Conservation (phyloP, 306 rosid genomes). For the Parietaria judaica region DNA sequence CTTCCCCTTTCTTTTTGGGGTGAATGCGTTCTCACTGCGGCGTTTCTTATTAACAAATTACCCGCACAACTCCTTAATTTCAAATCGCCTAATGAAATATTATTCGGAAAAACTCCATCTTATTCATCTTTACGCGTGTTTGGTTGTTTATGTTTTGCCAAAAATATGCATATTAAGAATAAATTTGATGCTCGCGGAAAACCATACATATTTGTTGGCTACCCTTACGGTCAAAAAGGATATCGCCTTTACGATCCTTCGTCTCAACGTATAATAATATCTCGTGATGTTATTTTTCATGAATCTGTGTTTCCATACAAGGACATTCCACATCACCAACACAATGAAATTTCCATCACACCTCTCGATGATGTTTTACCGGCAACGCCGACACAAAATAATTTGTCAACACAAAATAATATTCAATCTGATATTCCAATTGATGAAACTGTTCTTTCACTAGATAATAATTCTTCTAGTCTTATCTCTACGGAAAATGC, state of each 20-base stretch:
- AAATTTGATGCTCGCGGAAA: constrained; percentile 4
- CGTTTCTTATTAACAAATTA: no score
- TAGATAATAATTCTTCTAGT: neutral
- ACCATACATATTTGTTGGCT: constrained; percentile 7
- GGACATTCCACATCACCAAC: neutral
- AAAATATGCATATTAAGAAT: neutral
- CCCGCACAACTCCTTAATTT: no score
- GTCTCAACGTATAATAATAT: neutral
- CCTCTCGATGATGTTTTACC: neutral
- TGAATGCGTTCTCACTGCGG: no score
- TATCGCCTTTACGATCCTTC: constrained; percentile 2
- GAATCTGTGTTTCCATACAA: constrained; percentile 1
- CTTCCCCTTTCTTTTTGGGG: no score
- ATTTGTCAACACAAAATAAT: neutral
- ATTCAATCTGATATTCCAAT: neutral
- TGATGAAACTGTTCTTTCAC: neutral
- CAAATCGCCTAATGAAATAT: no score
- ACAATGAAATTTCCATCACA: neutral
- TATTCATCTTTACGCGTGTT: no score
- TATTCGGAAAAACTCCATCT: no score
- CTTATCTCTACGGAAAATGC: neutral
- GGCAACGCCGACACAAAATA: no score
- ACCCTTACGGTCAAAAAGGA: constrained; percentile 9
- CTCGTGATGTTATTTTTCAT: neutral
- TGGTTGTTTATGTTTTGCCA: constrained; percentile 15